Base-by-base conservation (phyloP, 2,329 filamentous ascomycete species). In the Sporothrix brasiliensis region DNA sequence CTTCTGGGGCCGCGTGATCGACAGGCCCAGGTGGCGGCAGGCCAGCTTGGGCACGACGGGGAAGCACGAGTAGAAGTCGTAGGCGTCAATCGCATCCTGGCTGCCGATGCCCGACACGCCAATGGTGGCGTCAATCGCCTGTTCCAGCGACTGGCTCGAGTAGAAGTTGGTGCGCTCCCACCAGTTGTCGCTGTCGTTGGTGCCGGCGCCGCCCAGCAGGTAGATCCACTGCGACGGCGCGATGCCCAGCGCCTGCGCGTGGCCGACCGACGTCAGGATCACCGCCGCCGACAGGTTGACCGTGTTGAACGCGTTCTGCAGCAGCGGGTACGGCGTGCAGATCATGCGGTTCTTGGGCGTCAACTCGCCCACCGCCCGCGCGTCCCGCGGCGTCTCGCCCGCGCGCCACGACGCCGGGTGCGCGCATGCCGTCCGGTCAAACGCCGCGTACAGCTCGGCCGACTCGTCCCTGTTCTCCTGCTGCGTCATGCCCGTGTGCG, bases 11-110 rank as follows among this genome's bases (percentile, higher is more conserved):
- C 24, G 27, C 2, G 61, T 56, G 3, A 69, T 52, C 2, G 66
- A 69, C 24, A 72, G 24, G 54, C 69, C 71, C 19, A 71, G 47
- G 2, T 72, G 71, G 11, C 41, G 49, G 52, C 71, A 72, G 24
- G 71, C 71, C 24, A 72, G 69, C 41, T 72, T 72, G 52, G 71
- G 71, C 19, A 72, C 71, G 27, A 72, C 30, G 10, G 71, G 71
- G 61, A 72, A 72, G 53, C 71, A 72, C 44, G 66, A 69, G 47
- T 72, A 72, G 16, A 72, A 69, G 30, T 72, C 71, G 39, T 47
- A 72, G 39, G 58, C 65, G 19, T 72, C 71, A 9, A 72, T 56
- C 24, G 47, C 54, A n/a, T 61, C 53, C 3, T 44, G 30, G 13
- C 44, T 52, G 47, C 30, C 14, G 2, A 72, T 53, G 24, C 69